Percentiles rank a stretch among this genome's conserved stretches.
Conservation (phyloP, 805 yeast genomes). For the Cyberlindnera mrakii region DNA sequence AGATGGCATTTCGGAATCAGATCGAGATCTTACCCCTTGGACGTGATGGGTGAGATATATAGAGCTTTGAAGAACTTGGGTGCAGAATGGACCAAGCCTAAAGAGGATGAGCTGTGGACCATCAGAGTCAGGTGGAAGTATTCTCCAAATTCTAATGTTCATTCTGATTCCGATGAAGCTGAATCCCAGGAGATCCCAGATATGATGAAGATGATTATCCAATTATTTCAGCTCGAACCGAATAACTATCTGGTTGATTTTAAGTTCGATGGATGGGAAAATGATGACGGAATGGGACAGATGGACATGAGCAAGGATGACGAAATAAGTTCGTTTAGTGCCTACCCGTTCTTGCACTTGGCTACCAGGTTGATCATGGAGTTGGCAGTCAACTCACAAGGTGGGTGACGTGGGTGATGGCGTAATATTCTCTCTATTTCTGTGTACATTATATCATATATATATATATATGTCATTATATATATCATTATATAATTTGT, state of each 20-base stretch:
- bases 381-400: constrained; percentile 87
- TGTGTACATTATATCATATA: no score
- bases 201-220: constrained; percentile 94
- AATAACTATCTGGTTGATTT: constrained; percentile 94
- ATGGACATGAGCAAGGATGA: constrained; percentile 38
- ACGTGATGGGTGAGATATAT: constrained; percentile 98
- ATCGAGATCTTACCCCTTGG: constrained; percentile 91
- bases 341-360: constrained; percentile 89
- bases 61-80: constrained; percentile 89
- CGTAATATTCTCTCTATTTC: neutral
- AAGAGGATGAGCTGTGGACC: constrained; percentile 94
- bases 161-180: constrained; percentile 8
- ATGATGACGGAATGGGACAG: constrained; percentile 28
- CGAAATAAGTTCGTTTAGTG: constrained; percentile 85
- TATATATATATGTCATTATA: no score
- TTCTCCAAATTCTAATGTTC: constrained; percentile 37
- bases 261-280: constrained; percentile 97
- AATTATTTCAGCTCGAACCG: constrained; percentile 90
- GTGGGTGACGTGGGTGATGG: constrained; percentile 27
- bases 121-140: constrained; percentile 93
- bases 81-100: constrained; percentile 95
- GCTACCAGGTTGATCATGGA: constrained; percentile 94
- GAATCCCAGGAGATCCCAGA: constrained; percentile 45
- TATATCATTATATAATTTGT: no score
- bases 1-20: constrained; percentile 99